Conservation (phyloP, 331 rosid species). For the Cydonia oblonga region DNA sequence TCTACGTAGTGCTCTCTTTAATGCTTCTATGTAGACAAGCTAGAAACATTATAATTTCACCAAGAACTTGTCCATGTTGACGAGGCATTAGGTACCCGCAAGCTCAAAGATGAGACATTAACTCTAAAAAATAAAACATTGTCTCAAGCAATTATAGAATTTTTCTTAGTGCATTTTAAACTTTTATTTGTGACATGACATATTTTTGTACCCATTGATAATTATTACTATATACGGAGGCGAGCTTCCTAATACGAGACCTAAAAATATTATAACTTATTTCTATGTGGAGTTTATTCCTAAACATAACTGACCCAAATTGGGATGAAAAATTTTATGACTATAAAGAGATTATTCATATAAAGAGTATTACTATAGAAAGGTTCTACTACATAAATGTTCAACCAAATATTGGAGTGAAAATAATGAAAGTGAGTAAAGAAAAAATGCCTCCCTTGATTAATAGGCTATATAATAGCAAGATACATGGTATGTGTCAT, state of each 20-base stretch:
- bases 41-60: neutral
- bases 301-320: too few species aligned
- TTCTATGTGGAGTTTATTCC: neutral
- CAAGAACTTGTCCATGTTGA: neutral
- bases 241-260: neutral
- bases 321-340: too few species aligned
- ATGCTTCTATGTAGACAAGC: neutral
- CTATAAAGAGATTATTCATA: too few species aligned
- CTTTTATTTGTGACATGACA: neutral
- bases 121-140: neutral
- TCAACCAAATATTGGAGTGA: neutral
- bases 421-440: neutral
- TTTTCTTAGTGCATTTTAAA: neutral
- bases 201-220: too few species aligned
- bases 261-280: too few species aligned
- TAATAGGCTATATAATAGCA: neutral
- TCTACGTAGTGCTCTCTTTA: neutral
- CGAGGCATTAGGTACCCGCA: neutral
- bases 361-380: too few species aligned
- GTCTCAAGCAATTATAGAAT: neutral
- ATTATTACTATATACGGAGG: too few species aligned
- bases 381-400: neutral
- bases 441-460: neutral
- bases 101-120: too few species aligned
- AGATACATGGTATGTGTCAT: neutral